Conservation (phyloP, 768 basidiomycete species). For the Dendrothele bispora region DNA sequence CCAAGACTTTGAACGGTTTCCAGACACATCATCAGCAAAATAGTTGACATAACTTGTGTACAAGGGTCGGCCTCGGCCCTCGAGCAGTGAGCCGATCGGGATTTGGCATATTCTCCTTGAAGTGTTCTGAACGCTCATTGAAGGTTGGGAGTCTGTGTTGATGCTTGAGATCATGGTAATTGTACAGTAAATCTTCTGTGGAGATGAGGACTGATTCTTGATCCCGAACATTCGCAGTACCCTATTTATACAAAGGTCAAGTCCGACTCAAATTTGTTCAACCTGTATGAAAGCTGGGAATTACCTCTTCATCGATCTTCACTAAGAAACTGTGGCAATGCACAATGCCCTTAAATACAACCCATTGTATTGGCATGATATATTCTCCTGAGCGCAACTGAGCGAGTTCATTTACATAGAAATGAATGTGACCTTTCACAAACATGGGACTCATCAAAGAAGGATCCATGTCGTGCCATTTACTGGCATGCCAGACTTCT, state of each 20-base stretch:
- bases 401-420: conserved; percentile 19
- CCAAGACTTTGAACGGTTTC: too few relatives aligned
- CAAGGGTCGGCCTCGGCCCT: not conserved
- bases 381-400: conserved; percentile 8
- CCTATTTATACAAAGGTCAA: too few relatives aligned
- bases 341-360: conserved; percentile 3
- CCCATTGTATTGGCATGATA: conserved; percentile 20
- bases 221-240: too few relatives aligned
- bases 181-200: too few relatives aligned
- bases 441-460: conserved; percentile 10
- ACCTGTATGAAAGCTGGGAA: too few relatives aligned
- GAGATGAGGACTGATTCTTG: too few relatives aligned
- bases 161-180: too few relatives aligned
- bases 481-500: conserved; percentile 15
- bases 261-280: too few relatives aligned
- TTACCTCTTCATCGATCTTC: conserved; percentile 1
- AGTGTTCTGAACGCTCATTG: not conserved
- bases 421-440: conserved; percentile 8
- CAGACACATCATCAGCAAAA: conserved; percentile 27
- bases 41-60: conserved; percentile 5
- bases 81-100: conserved; percentile 6
- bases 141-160: too few relatives aligned
- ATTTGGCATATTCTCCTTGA: conserved; percentile 7
- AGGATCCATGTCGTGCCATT: conserved; percentile 8
- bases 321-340: conserved; percentile 6